Base-by-base conservation (phyloP, 768 basidiomycete genomes). In the Botryobasidium botryosum region DNA sequence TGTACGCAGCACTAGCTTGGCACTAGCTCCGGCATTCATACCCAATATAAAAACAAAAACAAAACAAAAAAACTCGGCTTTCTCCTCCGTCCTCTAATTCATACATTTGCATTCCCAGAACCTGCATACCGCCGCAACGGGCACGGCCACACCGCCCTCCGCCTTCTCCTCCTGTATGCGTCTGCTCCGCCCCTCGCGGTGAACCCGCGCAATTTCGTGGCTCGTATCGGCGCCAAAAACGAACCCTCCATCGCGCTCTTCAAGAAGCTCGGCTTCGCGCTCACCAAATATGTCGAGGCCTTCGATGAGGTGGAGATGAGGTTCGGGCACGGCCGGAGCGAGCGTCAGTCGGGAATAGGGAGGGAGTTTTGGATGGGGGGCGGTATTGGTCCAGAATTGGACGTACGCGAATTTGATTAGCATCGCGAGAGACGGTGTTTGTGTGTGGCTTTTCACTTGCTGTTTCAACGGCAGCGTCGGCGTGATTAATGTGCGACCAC, bases 221-320 rank as follows among this genome's bases (percentile, higher is more conserved):
- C 68, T 17, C 74, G 81, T 6, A 79, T 94, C 47, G 74, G 74
- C 6, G 70, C 72, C 44, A 63, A 66, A 5, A 94, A 96, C 55
- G 54, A 47, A 8, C 63, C 79, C 2, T 86, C 83, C 43, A 75
- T 86, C 23, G 56, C 58, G 5, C 64, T 94, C 6, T 94, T 94
- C 53, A 61, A 71, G 53, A 72, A 71, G 50, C 69, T 94, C 1
- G 87, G 84, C 0, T 94, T 94, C 54, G 57, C 55, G 15, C 62
- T 79, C 28, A 74, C 71, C 7, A 81, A 79, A 55, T 61, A 63
- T 8, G 75, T 79, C 13, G 69, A 75, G 40, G 77, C 84, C 7
- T 96, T 90, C 52, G 64, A 70, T 28, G 86, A 96, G 60, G 71
- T 85, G 13, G 88, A 92, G 63, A 70, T 94, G 74, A 71, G 80